phyloP scores from a whole-genome alignment of 169 alveolate genomes.

The Cryptosporidium parvum region DNA sequence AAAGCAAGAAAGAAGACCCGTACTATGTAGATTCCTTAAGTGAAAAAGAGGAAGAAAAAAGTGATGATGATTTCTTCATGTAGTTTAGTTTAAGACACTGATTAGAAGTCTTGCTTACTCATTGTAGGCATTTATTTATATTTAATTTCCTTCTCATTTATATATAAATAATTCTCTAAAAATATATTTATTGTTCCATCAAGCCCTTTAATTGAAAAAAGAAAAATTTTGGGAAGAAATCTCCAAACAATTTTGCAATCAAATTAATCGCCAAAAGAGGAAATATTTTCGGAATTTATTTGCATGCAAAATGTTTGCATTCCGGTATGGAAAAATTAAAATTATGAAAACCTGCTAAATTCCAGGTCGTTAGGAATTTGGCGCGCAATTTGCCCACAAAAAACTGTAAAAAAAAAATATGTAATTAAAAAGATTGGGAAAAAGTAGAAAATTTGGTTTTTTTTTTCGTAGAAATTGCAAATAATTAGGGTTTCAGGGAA shows the following conservation, averaged over 20 bases:
- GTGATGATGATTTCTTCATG: conserved; percentile 1
- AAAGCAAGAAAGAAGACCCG: conserved; percentile 37
- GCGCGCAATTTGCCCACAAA: conserved; percentile 45
- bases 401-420: conserved; percentile 4
- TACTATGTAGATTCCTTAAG: conserved; percentile 41
- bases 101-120: not conserved
- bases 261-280: too few species aligned
- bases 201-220: not conserved
- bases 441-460: not conserved
- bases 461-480: not conserved
- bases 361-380: conserved; percentile 25
- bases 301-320: conserved; percentile 15
- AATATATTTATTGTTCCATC: too few species aligned
- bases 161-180: too few species aligned
- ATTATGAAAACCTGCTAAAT: conserved; percentile 13
- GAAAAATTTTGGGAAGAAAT: too few species aligned
- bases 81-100: not conserved
- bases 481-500: not conserved
- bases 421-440: conserved; percentile 2
- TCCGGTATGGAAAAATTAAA: not conserved
- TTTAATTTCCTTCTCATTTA: not conserved
- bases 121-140: not conserved
- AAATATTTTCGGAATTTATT: not conserved
- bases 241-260: too few species aligned
- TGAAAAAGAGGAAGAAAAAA: not conserved